Percentiles rank a stretch among this genome's conserved stretches.
phyloP scores from a whole-genome alignment of 768 basidiomycete genomes.

The Hygrophoropsis aurantiaca region DNA sequence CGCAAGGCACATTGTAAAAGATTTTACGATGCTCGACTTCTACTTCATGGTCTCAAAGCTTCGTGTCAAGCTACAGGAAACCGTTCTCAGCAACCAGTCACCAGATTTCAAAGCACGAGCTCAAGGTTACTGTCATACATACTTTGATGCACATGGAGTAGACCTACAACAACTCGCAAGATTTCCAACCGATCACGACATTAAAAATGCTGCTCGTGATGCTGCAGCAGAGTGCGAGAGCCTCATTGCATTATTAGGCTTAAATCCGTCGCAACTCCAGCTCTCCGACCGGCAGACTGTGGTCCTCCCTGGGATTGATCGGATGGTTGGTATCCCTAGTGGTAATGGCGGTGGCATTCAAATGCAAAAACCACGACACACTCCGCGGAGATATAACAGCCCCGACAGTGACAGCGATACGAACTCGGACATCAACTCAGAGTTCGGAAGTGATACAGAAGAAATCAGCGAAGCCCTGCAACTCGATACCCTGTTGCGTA shows the following conservation, averaged over 20 bases:
- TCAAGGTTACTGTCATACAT: constrained; percentile 27
- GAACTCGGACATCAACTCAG: too few relatives aligned
- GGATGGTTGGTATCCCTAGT: too few relatives aligned
- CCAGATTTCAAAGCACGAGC: constrained; percentile 16
- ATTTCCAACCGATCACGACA: constrained; percentile 19
- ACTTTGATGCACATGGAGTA: constrained; percentile 18
- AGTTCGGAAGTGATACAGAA: too few relatives aligned
- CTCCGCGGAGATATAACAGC: too few relatives aligned
- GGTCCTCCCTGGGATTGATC: background rate
- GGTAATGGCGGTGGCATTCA: too few relatives aligned
- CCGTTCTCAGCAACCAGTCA: background rate
- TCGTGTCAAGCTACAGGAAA: constrained; percentile 11
- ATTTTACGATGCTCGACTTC: constrained; percentile 15
- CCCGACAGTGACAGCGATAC: background rate
- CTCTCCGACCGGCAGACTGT: background rate
- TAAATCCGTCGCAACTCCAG: constrained; percentile 4
- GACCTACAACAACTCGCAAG: constrained; percentile 18
- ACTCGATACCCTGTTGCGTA: background rate
- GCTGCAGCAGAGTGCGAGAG: constrained; percentile 18
- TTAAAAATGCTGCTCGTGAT: constrained; percentile 4
- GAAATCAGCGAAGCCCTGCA: background rate
- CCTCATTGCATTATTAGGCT: constrained; percentile 13
- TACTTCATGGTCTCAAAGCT: constrained; percentile 27
- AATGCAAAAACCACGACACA: too few relatives aligned
- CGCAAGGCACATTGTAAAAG: constrained; percentile 2